Conservation (phyloP, 495 filamentous ascomycete species). For the Tuber umbilicatum region DNA sequence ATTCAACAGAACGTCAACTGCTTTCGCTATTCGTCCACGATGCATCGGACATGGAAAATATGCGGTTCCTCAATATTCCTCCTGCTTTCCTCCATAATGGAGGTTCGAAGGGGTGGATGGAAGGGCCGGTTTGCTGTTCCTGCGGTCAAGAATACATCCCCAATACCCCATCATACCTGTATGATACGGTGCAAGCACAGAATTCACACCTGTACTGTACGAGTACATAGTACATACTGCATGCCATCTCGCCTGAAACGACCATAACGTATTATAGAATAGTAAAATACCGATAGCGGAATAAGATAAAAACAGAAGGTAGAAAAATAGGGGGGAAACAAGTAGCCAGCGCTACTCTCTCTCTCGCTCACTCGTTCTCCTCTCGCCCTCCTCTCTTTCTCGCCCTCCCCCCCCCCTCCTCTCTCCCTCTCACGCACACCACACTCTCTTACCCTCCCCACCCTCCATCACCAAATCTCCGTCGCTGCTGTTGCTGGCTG, state of each 20-base stretch:
- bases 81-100: slow-evolving; percentile 3
- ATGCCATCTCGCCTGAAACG: background rate
- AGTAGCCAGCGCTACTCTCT: slow-evolving; percentile 25
- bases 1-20: slow-evolving; percentile 7
- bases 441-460: background rate
- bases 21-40: slow-evolving; percentile 17
- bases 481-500: background rate
- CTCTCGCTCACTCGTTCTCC: slow-evolving; percentile 8
- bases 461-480: slow-evolving; percentile 10
- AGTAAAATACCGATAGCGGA: slow-evolving; percentile 3
- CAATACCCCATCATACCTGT: background rate
- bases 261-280: background rate
- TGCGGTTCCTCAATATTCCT: slow-evolving; percentile 13
- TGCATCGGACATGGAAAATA: slow-evolving; percentile 6
- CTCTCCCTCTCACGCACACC: slow-evolving; percentile 1
- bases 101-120: slow-evolving; percentile 11
- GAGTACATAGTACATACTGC: background rate
- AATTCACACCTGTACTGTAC: background rate
- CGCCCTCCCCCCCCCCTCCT: background rate
- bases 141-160: slow-evolving; percentile 13
- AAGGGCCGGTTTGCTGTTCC: slow-evolving; percentile 12
- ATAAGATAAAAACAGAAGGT: slow-evolving; percentile 16
- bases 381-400: background rate
- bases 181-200: background rate
- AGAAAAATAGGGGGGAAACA: slow-evolving; percentile 34